Conservation (phyloP, 352 stramenopile genomes). For the Blastocystis sp. region DNA sequence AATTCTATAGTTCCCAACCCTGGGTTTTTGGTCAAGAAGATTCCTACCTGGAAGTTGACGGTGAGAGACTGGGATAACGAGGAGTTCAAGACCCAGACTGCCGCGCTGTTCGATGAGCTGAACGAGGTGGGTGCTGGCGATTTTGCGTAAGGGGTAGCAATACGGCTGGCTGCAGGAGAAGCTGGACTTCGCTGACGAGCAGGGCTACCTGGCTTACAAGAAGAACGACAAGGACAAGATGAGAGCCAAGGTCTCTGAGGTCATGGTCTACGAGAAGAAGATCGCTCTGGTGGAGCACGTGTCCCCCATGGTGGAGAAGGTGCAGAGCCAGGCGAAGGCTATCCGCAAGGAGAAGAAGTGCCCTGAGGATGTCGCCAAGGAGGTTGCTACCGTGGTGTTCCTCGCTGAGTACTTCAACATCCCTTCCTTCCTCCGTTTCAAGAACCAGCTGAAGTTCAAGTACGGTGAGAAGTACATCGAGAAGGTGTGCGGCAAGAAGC, state of each 20-base stretch:
- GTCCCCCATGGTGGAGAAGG: constrained; percentile 44
- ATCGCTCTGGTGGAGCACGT: constrained; percentile 38
- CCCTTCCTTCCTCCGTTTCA: constrained; percentile 55
- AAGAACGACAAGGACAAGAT: constrained; percentile 66
- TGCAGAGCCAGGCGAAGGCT: constrained; percentile 43
- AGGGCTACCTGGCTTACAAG: constrained; percentile 58
- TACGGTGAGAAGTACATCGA: constrained; percentile 55
- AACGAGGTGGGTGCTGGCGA: constrained; percentile 32
- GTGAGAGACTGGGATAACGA: constrained; percentile 43
- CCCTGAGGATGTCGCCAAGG: constrained; percentile 44
- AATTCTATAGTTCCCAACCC: constrained; percentile 64
- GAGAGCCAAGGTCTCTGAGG: constrained; percentile 44
- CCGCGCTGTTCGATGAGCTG: constrained; percentile 42
- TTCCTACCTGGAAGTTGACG: constrained; percentile 64
- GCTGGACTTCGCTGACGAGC: constrained; percentile 51
- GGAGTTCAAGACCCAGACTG: constrained; percentile 58
- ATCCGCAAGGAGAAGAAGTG: constrained; percentile 65
- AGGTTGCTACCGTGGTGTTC: constrained; percentile 30
- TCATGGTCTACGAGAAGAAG: constrained; percentile 64
- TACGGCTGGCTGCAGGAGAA: constrained; percentile 62
- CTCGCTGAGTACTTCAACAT: constrained; percentile 49
- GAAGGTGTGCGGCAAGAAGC: constrained; percentile 18
- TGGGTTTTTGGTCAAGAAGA: constrained; percentile 63
- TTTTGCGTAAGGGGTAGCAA: constrained; percentile 1
- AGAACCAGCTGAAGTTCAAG: constrained; percentile 57